Evolutionary conservation across 2,329 filamentous ascomycete genomes (phyloP).

Genomic region (Fusarium sp.): DNA sequence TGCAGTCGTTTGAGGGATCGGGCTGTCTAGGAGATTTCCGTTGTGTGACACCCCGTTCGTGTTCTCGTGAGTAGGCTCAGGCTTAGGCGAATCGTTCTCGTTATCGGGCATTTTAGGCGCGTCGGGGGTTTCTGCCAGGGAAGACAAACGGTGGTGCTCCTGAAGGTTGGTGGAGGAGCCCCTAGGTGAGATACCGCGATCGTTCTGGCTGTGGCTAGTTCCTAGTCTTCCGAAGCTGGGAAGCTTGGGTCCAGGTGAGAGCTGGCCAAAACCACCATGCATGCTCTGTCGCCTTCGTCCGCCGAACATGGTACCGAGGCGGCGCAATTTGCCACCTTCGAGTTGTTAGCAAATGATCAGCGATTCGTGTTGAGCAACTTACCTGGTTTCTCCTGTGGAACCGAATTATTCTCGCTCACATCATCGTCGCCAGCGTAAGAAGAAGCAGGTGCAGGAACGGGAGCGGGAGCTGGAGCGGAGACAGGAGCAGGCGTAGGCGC

Average conservation of each 20-base stretch:
- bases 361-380: constrained; percentile 1
- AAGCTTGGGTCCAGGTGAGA: constrained; percentile 67
- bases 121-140: constrained; percentile 71
- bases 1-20: constrained; percentile 50
- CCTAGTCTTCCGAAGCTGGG: constrained; percentile 74
- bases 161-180: constrained; percentile 72
- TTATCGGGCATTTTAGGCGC: constrained; percentile 50
- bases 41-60: constrained; percentile 62
- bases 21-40: constrained; percentile 51
- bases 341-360: constrained; percentile 42
- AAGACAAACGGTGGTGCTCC: constrained; percentile 68
- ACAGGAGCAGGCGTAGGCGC: neutral
- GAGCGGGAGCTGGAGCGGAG: constrained; percentile 7
- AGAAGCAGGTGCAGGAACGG: constrained; percentile 35
- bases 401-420: constrained; percentile 61
- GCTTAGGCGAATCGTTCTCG: constrained; percentile 47
- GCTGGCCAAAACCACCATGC: constrained; percentile 72
- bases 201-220: constrained; percentile 69
- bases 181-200: constrained; percentile 68
- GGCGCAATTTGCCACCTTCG: constrained; percentile 69
- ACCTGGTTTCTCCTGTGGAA: constrained; percentile 57
- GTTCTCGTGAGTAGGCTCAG: constrained; percentile 57
- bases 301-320: constrained; percentile 78
- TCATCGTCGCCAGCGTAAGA: constrained; percentile 48
- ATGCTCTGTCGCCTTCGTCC: constrained; percentile 77